Evolutionary conservation across 495 filamentous ascomycete genomes (phyloP), one percentile per base, ranked within the genome.

Genomic region (Glonium stellatum): DNA sequence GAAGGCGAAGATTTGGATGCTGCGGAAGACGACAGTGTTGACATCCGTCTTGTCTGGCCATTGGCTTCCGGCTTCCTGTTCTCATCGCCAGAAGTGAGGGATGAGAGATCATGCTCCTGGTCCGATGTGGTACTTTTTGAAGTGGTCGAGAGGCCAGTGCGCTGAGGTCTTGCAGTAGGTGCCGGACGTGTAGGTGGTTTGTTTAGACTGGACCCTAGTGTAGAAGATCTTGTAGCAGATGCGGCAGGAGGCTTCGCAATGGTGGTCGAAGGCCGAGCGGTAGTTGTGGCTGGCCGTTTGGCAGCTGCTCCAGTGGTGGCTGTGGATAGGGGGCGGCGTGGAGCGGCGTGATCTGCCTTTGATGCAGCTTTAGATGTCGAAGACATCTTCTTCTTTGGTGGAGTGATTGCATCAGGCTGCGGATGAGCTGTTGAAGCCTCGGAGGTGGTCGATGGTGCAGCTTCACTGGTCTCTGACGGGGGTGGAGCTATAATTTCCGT

Each of bases 101-200:
- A 61, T 0, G 59, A 35, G 31, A 66, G 23, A 25, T 66, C 63
- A 23, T 55, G 54, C 36, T 67, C 64, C 5, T 57, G 60, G 52
- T 67, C 64, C 4, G 64, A 63, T n/a, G 56, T 48, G 1, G 57
- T 34, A 9, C 57, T 54, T 34, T 55, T 63, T 1, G 65, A 49
- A 34, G 61, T 42, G 41, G 60, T 42, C 21, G 61, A 51, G 36
- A 61, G 19, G 18, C 56, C 60, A 8, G 65, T 44, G 27, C 60
- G 46, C 53, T 56, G 52, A 35, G 58, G 57, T 31, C 46, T 41
- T 35, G 60, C 55, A 41, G 60, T 57, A 0, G 61, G 47, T 8
- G 58, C 57, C 0, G 65, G 65, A 55, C 65, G 65, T 54, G 65
- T 64, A 35, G 65, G 65, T 10, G 65, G 61, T 55, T 67, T 67